These are phyloP conservation scores for Panicum virgatum DNA, from an alignment of 202 grass and related monocot species.

Conservation along the genomic window DNA sequence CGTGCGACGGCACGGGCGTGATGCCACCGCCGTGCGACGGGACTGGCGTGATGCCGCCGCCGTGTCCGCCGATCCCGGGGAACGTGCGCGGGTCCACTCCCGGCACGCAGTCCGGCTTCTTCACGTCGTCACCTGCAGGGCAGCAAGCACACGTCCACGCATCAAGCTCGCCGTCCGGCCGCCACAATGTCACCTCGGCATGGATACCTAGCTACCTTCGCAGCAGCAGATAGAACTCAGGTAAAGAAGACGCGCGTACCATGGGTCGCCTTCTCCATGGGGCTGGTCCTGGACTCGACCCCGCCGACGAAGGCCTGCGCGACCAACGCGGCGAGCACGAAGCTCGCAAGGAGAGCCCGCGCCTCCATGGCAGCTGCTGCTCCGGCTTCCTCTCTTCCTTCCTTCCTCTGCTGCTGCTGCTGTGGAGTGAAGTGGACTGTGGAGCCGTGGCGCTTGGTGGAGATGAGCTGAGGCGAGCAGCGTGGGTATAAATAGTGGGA, in stretches of 20 bases:
- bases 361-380: conserved; percentile 21
- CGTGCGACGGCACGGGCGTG: conserved; percentile 25
- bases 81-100: conserved; percentile 40
- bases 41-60: conserved; percentile 20
- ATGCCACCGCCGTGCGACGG: conserved; percentile 2
- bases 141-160: background rate
- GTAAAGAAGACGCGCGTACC: background rate
- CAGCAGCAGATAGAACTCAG: background rate
- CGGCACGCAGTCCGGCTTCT: conserved; percentile 70
- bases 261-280: conserved; percentile 28
- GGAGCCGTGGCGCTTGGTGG: background rate
- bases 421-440: background rate
- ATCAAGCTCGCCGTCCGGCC: background rate
- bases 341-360: conserved; percentile 27
- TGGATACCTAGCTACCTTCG: background rate
- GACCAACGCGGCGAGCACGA: conserved; percentile 45
- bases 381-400: background rate
- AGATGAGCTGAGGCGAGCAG: background rate
- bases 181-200: background rate
- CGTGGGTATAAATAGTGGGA: conserved; percentile 42
- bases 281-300: conserved; percentile 24
- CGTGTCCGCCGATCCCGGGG: conserved; percentile 21
- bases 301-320: conserved; percentile 35
- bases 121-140: conserved; percentile 35
- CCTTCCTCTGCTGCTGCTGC: background rate